Base-by-base conservation (phyloP, 2,329 filamentous ascomycete genomes). In the Pestalotiopsis sp. region DNA sequence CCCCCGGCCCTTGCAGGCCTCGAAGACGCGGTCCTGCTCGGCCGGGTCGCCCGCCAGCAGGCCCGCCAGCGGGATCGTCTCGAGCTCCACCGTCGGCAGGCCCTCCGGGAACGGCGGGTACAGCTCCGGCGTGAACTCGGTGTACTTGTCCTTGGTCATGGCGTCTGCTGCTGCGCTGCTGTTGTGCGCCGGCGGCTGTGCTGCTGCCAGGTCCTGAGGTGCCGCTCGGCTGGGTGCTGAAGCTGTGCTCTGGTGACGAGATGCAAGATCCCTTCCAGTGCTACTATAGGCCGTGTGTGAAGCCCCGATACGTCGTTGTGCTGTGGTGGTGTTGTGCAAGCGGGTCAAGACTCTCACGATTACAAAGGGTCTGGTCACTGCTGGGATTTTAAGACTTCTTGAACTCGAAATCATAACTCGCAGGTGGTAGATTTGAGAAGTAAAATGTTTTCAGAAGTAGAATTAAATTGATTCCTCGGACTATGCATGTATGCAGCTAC, bases 61-160 rank as follows among this genome's bases (percentile, higher is more conserved):
- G 59, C 73, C 73, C n/a, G 71, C 58, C 9, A 78, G 72, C 0
- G 76, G 71, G 59, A 78, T 76, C n/a, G 74, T 77, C 59, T 76
- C 70, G 3, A 78, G 69, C n/a, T 71, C 63, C 1, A 75, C 72
- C 2, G 74, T 74, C 4, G 76, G 74, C 39, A 78, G 67, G n/a
- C 70, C 71, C 0, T 68, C 69, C 2, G 76, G 76, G 59, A 78
- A 78, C 4, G 70, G 71, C 0, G 75, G 75, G 49, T 76, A 74
- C 23, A 69, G 61, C 2, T 72, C 71, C 5, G 76, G 75, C 1
- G 72, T 74, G 67, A 69, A 69, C 23, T 65, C 68, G 27, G 52
- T 31, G 31, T 65, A 65, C 49, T 38, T 27, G 31, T 65, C 49
- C 17, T 55, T 65, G 17, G 63, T 39, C 63, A 65, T 65, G 63